A percentile compares a stretch with the other conserved stretches of the same genome.
These are phyloP conservation scores for Agaricus subrufescens DNA, from an alignment of 768 basidiomycete species.

Conservation along the genomic window DNA sequence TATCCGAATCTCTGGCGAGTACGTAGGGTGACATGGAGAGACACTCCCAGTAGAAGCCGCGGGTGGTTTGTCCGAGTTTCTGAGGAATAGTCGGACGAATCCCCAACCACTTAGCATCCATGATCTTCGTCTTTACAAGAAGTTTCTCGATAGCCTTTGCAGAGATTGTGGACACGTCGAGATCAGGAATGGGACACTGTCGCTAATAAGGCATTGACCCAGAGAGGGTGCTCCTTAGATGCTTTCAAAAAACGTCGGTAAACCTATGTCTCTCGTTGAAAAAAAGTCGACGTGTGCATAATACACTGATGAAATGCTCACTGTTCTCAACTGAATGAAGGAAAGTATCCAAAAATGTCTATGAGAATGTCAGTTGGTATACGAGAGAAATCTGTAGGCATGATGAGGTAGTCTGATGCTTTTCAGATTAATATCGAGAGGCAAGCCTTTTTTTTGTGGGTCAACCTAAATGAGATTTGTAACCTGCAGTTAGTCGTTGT, in stretches of 20 bases:
- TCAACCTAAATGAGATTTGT: not conserved
- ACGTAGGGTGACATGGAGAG: not conserved
- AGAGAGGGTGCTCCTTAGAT: slow-evolving; percentile 3
- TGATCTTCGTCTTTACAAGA: slow-evolving; percentile 2
- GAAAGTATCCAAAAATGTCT: slow-evolving; percentile 6
- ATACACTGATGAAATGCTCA: no score
- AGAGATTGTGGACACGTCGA: not conserved
- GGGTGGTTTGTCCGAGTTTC: no score
- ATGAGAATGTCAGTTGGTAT: slow-evolving; percentile 5
- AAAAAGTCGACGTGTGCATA: no score
- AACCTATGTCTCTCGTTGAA: not conserved
- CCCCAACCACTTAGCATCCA: slow-evolving; percentile 4
- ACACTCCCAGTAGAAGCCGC: no score
- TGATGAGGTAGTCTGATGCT: not conserved
- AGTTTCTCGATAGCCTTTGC: not conserved
- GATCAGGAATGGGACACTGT: not conserved
- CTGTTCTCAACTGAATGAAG: no score
- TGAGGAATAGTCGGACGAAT: not conserved
- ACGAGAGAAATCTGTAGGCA: slow-evolving; percentile 3
- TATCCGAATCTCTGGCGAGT: not conserved
- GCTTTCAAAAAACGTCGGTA: slow-evolving; percentile 2
- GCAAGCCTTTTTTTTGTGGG: slow-evolving; percentile 1
- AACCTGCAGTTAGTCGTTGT: no score
- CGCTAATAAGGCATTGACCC: slow-evolving; percentile 3
- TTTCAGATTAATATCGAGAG: slow-evolving; percentile 12